Evolutionary conservation across 1,284 basidiomycete genomes (phyloP).

Genomic region (Irpex sp.): DNA sequence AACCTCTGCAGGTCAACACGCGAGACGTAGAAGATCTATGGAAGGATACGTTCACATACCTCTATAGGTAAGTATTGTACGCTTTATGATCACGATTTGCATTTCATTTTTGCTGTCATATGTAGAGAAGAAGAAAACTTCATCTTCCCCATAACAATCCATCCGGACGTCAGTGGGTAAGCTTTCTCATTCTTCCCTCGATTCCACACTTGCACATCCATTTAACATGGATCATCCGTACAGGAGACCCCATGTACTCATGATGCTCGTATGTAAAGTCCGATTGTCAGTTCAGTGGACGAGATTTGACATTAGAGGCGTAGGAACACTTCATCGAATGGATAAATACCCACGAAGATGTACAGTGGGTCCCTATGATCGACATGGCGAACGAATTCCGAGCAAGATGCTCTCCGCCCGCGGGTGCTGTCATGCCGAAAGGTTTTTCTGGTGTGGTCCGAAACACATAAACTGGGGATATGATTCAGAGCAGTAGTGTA

Average conservation of each 20-base stretch:
- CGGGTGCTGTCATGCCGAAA: constrained; percentile 41
- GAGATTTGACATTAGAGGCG: too few relatives aligned
- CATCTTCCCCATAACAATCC: constrained; percentile 74
- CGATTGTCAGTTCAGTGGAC: neutral
- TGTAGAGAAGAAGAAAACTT: constrained; percentile 67
- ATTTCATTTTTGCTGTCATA: constrained; percentile 1
- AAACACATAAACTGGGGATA: too few relatives aligned
- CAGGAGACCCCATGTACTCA: constrained; percentile 54
- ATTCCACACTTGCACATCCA: neutral
- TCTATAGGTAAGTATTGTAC: constrained; percentile 43
- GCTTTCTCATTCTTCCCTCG: constrained; percentile 12
- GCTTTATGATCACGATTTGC: neutral
- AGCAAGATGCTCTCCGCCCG: constrained; percentile 23
- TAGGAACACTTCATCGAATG: constrained; percentile 77
- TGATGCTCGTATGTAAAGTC: constrained; percentile 58
- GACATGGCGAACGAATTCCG: constrained; percentile 59
- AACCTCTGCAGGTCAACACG: constrained; percentile 48
- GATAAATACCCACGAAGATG: constrained; percentile 69
- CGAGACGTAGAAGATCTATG: constrained; percentile 71
- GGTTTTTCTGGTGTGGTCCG: constrained; percentile 24
- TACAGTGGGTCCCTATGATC: constrained; percentile 74
- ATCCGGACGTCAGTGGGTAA: constrained; percentile 76
- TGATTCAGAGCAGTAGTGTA: too few relatives aligned
- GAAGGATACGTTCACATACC: constrained; percentile 74
- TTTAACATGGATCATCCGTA: neutral